Evolutionary conservation across 139 green algal genomes (phyloP).

Genomic region (Tetradesmus obliquus): DNA sequence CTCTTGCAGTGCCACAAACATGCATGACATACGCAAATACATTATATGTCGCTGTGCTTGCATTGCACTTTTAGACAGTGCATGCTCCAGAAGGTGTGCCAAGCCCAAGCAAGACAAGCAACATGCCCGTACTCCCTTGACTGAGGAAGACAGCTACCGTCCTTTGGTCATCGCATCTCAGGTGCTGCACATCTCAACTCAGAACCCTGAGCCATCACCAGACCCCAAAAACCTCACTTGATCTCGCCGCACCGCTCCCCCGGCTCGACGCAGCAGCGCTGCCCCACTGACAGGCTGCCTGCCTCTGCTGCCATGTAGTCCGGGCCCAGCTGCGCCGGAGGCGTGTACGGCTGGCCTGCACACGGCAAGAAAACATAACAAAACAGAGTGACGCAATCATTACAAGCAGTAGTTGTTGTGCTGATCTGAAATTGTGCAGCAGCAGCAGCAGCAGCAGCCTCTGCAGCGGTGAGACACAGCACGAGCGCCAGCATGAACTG

Average conservation of each 20-base stretch:
- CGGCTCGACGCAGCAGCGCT: constrained; percentile 91
- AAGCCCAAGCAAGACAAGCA: not conserved
- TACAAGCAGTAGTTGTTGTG: no score
- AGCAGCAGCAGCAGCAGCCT: not conserved
- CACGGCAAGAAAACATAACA: not conserved
- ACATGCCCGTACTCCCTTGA: not conserved
- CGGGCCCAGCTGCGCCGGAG: constrained; percentile 45
- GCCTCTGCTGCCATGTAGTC: constrained; percentile 67
- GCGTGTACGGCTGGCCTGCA: constrained; percentile 26
- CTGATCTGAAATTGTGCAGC: not conserved
- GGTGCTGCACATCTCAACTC: no score
- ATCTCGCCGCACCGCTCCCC: constrained; percentile 91
- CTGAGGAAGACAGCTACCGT: no score
- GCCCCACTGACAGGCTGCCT: constrained; percentile 63
- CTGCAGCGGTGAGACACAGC: not conserved
- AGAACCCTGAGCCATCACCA: no score
- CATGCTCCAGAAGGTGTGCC: no score
- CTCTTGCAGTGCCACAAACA: no score
- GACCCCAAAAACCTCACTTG: constrained; percentile 52
- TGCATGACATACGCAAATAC: no score
- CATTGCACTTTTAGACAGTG: no score
- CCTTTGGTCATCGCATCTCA: no score
- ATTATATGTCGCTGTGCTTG: no score
- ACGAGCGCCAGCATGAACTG: not conserved
- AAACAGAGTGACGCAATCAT: not conserved